Conservation (phyloP, 1,139 yeast species). For the Protomyces arabidopsidicola region DNA sequence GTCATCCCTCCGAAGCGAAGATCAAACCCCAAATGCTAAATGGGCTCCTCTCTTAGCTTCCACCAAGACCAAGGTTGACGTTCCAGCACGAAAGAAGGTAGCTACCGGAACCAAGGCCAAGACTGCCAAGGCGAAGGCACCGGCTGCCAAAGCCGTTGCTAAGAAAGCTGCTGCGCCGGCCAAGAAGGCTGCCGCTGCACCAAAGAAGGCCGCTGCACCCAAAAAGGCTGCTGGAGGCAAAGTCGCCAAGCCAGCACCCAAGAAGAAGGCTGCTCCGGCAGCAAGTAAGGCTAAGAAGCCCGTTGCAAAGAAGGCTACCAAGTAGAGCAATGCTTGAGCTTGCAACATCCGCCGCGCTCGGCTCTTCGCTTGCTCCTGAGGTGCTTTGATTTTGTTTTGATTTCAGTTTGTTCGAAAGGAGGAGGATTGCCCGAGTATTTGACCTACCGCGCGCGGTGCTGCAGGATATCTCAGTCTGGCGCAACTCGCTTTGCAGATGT, state of each 20-base stretch:
- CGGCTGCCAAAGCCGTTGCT: not conserved
- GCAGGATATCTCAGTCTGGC: too few species aligned
- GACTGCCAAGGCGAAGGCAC: conserved; percentile 7
- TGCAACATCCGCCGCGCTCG: too few species aligned
- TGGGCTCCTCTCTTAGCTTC: conserved; percentile 1
- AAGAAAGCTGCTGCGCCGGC: not conserved
- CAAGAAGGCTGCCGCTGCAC: not conserved
- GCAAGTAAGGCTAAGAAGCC: conserved; percentile 5
- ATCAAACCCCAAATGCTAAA: not conserved
- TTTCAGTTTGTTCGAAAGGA: too few species aligned
- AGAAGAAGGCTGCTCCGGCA: conserved; percentile 11
- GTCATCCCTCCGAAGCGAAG: not conserved
- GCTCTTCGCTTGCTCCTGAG: too few species aligned
- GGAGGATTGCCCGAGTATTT: too few species aligned
- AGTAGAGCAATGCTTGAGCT: not conserved
- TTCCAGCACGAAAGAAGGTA: conserved; percentile 26
- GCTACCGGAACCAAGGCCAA: conserved; percentile 24
- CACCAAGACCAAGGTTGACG: conserved; percentile 24
- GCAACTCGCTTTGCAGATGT: not conserved
- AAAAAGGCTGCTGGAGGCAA: conserved; percentile 24
- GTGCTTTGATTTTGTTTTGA: too few species aligned
- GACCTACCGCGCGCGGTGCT: too few species aligned
- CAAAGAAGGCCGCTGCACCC: conserved; percentile 19
- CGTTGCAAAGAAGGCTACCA: conserved; percentile 20
- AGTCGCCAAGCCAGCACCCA: conserved; percentile 16